Conservation (phyloP, 495 filamentous ascomycete genomes). For the Talaromyces liani region DNA sequence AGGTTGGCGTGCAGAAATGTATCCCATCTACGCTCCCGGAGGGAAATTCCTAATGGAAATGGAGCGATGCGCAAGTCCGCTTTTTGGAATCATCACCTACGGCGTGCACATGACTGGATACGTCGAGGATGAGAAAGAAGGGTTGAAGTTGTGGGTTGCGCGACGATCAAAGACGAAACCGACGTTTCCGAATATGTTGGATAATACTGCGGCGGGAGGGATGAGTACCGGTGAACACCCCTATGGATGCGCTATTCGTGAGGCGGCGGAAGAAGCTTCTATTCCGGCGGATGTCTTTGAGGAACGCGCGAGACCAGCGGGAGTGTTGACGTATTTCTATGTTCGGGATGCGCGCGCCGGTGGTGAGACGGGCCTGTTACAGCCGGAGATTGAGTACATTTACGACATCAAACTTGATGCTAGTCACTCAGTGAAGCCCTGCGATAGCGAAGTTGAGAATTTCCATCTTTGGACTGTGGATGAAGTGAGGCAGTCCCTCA, state of each 20-base stretch:
- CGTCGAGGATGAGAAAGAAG: constrained; percentile 45
- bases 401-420: constrained; percentile 78
- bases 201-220: constrained; percentile 92
- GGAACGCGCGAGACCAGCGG: constrained; percentile 44
- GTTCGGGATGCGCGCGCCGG: constrained; percentile 70
- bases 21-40: constrained; percentile 66
- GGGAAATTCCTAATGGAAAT: constrained; percentile 62
- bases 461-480: constrained; percentile 73
- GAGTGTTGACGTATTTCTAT: constrained; percentile 81
- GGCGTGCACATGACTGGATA: constrained; percentile 87
- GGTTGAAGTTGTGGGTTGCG: constrained; percentile 78
- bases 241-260: constrained; percentile 75
- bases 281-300: constrained; percentile 65
- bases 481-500: constrained; percentile 64
- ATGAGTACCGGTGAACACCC: constrained; percentile 70
- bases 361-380: constrained; percentile 78
- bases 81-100: constrained; percentile 85
- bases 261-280: constrained; percentile 85
- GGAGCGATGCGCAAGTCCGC: constrained; percentile 67
- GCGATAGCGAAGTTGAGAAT: constrained; percentile 81
- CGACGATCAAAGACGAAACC: constrained; percentile 66
- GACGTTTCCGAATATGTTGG: constrained; percentile 80
- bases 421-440: constrained; percentile 60
- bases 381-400: constrained; percentile 87
- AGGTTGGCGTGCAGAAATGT: constrained; percentile 86